Percentiles rank a stretch among this genome's conserved stretches.
These are phyloP conservation scores for Cerrena zonata DNA, from an alignment of 1,284 basidiomycete genomes.

Conservation along the genomic window DNA sequence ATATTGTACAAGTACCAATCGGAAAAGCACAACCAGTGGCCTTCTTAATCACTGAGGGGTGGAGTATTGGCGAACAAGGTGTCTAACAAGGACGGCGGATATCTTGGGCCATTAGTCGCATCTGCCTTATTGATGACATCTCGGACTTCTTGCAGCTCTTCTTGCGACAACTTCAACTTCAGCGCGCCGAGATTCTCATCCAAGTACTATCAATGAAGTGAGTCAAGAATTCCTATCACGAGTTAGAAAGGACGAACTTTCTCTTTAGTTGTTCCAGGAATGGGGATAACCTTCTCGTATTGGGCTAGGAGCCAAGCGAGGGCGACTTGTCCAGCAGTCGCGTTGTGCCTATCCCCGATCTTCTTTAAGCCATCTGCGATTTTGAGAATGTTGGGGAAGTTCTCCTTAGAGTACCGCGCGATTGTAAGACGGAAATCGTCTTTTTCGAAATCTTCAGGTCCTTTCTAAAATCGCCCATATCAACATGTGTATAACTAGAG, in stretches of 20 bases:
- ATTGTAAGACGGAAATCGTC: conserved; percentile 38
- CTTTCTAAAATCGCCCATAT: conserved; percentile 28
- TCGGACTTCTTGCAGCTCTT: conserved; percentile 2
- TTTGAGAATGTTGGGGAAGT: conserved; percentile 39
- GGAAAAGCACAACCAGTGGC: too few relatives aligned
- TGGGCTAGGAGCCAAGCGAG: conserved; percentile 40
- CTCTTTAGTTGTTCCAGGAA: conserved; percentile 29
- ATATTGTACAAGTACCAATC: too few relatives aligned
- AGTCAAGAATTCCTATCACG: not conserved
- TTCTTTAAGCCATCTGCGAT: conserved; percentile 32
- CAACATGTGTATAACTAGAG: not conserved
- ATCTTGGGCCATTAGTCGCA: conserved; percentile 17
- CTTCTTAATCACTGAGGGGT: too few relatives aligned
- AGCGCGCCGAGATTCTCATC: conserved; percentile 4
- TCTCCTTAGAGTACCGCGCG: conserved; percentile 36
- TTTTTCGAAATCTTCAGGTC: conserved; percentile 44
- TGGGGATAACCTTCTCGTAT: conserved; percentile 33
- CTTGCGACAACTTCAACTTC: not conserved
- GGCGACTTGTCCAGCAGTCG: conserved; percentile 36
- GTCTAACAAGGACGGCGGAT: conserved; percentile 11
- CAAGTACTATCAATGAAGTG: not conserved
- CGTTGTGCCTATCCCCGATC: conserved; percentile 28
- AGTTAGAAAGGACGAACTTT: conserved; percentile 10
- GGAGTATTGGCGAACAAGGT: conserved; percentile 15
- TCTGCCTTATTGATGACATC: conserved; percentile 25